Evolutionary conservation across 208 protist species (phyloP), one percentile per base, ranked within the genome.

Genomic region (Wallacemonas rigidus): DNA sequence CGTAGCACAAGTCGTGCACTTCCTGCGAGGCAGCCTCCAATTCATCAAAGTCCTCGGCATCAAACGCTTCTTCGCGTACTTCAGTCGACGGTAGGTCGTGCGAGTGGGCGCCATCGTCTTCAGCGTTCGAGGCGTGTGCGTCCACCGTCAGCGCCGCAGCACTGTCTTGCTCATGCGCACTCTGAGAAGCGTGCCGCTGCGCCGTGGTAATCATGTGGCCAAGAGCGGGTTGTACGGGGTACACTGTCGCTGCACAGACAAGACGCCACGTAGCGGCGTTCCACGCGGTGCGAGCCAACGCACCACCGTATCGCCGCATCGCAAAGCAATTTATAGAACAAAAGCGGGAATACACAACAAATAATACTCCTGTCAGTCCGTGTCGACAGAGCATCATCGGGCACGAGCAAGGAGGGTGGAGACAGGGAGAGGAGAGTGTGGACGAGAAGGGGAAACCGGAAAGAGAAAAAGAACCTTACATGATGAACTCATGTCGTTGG

Each of bases 1-100:
- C 88, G 58, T 84, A 91, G 76, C 88, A 93, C 17, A 97, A 43
- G 71, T 97, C 92, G 64, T 97, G 92, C 71, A 94, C 79, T 69
- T 97, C 92, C 78, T 97, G 92, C 58, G 92, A 89, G 0, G 90
- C 90, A 12, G 92, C 92, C 86, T 97, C 92, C 15, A 97, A 75
- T 63, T 95, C 90, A 60, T 97, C 92, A 74, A 97, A 97, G 4
- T 91, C 78, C 14, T 86, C 85, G n/a, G 77, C 77, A 9, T 81
- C 60, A 53, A 81, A 58, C 14, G 53, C 43, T 7, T 60, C 68
- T 0, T 26, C 40, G n/a, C 9, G 36, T 1, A 36, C 58, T 15
- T 51, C 44, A 47, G 69, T 47, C 5, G 40, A 35, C 5, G 55
- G 38, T 5, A 82, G 51, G 44, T 72, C 61, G 9, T 57, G 53